These are phyloP conservation scores for Paraconiothyrium brasiliense DNA, from an alignment of 2,329 filamentous ascomycete species.

Conservation along the genomic window DNA sequence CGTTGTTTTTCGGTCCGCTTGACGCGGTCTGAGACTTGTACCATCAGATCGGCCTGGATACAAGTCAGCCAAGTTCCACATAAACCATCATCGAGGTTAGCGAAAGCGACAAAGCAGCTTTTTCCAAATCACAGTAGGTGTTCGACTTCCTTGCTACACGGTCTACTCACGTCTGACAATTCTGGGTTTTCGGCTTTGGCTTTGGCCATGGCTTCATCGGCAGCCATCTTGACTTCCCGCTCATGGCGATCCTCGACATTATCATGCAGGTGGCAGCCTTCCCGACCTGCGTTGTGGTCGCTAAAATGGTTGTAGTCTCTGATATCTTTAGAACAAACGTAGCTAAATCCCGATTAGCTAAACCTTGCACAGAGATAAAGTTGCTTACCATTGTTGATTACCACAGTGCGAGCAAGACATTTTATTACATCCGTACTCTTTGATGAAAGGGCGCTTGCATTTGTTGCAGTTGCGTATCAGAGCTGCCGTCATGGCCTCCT, in stretches of 20 bases:
- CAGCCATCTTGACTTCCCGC: slow-evolving; percentile 70
- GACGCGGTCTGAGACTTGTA: slow-evolving; percentile 66
- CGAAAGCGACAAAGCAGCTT: not conserved
- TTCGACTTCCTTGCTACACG: not conserved
- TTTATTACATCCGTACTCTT: slow-evolving; percentile 83
- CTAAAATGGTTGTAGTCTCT: slow-evolving; percentile 77
- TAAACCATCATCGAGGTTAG: not conserved
- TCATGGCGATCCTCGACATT: slow-evolving; percentile 67
- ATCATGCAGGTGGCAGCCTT: slow-evolving; percentile 74
- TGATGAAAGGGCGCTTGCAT: slow-evolving; percentile 80
- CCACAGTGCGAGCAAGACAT: slow-evolving; percentile 74
- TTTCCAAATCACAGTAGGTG: not conserved
- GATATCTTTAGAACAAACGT: slow-evolving; percentile 73
- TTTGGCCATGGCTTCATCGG: slow-evolving; percentile 65
- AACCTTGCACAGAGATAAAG: not conserved
- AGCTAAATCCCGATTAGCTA: slow-evolving; percentile 57
- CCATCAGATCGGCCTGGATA: slow-evolving; percentile 56
- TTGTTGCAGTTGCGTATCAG: slow-evolving; percentile 79
- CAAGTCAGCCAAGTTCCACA: not conserved
- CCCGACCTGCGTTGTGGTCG: slow-evolving; percentile 45
- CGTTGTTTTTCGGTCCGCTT: slow-evolving; percentile 43
- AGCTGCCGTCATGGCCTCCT: slow-evolving; percentile 85
- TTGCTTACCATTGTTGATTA: slow-evolving; percentile 62
- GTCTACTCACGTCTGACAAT: slow-evolving; percentile 58
- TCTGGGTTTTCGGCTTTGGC: slow-evolving; percentile 68